Conservation (phyloP, 2,329 filamentous ascomycete genomes). For the Thelonectria rubi region DNA sequence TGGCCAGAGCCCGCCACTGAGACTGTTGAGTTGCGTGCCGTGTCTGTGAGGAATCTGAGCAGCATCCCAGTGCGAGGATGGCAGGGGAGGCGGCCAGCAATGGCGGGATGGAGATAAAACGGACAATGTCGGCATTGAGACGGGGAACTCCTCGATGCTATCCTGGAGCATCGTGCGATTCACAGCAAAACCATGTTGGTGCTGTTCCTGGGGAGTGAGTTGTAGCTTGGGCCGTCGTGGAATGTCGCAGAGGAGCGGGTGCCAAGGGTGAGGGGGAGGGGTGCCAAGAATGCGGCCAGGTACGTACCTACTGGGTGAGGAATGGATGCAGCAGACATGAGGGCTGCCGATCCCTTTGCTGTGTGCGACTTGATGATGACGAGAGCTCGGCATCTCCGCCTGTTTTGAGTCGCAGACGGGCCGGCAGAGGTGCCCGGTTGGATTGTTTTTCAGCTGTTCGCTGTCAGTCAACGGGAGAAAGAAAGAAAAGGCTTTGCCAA, state of each 20-base stretch:
- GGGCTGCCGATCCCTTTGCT: no score
- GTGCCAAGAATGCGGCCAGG: background rate
- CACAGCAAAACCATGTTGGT: conserved; percentile 7
- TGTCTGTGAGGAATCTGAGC: conserved; percentile 1
- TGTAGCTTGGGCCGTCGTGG: background rate
- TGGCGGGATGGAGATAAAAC: conserved; percentile 7
- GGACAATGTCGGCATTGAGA: conserved; percentile 2
- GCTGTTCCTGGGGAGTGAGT: conserved; percentile 4
- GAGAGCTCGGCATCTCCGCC: background rate
- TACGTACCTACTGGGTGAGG: background rate
- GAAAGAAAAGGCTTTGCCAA: conserved; percentile 31
- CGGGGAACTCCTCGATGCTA: conserved; percentile 22
- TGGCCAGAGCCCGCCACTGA: background rate
- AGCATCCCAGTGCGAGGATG: background rate
- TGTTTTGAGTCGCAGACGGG: background rate
- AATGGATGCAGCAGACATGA: no score
- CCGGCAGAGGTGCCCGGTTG: background rate
- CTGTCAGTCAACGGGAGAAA: background rate
- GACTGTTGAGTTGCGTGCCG: background rate
- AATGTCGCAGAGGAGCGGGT: background rate
- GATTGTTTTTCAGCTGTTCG: no score
- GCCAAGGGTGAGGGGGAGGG: background rate
- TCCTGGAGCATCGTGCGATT: conserved; percentile 19
- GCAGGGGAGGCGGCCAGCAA: background rate
- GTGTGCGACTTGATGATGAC: no score